These are phyloP conservation scores for Cordyceps militaris DNA, from an alignment of 2,329 filamentous ascomycete genomes.

Conservation along the genomic window DNA sequence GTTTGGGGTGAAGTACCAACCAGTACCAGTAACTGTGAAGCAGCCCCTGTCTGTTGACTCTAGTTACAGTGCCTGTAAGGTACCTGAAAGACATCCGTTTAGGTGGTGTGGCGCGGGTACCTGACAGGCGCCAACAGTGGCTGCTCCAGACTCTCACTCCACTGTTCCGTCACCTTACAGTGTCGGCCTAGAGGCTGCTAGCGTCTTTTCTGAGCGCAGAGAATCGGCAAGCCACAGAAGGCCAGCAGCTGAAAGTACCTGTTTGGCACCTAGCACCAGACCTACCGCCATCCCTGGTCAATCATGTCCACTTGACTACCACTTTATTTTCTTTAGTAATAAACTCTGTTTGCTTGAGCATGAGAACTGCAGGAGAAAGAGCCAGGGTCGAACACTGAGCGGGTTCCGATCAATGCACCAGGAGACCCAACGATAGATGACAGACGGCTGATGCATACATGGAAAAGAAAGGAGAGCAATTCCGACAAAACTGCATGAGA, in stretches of 20 bases:
- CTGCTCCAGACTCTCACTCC: neutral
- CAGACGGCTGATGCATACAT: too few relatives aligned
- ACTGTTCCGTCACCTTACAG: neutral
- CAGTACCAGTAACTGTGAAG: too few relatives aligned
- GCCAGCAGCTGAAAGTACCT: neutral
- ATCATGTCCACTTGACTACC: too few relatives aligned
- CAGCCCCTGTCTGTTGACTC: too few relatives aligned
- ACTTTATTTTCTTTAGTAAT: neutral
- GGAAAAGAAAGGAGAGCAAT: too few relatives aligned
- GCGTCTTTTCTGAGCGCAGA: too few relatives aligned
- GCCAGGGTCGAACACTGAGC: neutral
- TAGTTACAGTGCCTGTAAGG: neutral
- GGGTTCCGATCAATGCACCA: neutral
- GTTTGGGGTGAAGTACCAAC: too few relatives aligned
- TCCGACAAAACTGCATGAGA: too few relatives aligned
- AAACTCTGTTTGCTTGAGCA: neutral
- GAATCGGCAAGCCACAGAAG: neutral
- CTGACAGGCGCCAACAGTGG: neutral
- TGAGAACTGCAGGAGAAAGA: neutral
- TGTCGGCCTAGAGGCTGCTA: neutral
- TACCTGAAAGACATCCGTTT: neutral
- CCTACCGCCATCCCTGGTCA: too few relatives aligned
- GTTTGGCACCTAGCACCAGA: neutral
- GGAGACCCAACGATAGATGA: neutral
- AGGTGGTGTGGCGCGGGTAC: neutral